These are phyloP conservation scores for Termitomyces sp. DNA, from an alignment of 1,284 basidiomycete species.

Conservation along the genomic window DNA sequence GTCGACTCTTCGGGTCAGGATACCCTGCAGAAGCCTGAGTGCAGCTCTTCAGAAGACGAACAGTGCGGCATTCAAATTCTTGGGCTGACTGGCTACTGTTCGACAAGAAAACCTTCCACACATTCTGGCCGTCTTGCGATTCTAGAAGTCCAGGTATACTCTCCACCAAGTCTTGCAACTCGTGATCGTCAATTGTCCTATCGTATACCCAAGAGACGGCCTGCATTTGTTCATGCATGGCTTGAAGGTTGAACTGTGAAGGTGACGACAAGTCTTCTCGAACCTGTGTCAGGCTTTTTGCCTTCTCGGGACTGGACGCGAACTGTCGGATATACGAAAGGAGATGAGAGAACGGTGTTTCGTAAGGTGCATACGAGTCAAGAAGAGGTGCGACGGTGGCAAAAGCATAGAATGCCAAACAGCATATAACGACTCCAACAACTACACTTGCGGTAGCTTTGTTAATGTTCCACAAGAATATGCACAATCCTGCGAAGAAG, in stretches of 20 bases:
- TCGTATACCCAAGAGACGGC: not conserved
- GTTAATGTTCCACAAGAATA: not conserved
- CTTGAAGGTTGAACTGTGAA: not conserved
- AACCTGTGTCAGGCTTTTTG: not conserved
- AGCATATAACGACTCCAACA: not conserved
- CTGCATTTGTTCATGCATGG: not conserved
- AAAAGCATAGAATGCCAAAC: not conserved
- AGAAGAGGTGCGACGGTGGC: not conserved
- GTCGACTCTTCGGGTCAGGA: not conserved
- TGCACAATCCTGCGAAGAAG: no score
- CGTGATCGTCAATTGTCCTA: not conserved
- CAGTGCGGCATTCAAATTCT: not conserved
- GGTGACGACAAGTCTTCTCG: not conserved
- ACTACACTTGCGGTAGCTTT: not conserved
- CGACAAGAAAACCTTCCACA: not conserved
- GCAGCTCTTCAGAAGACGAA: not conserved
- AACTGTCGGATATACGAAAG: not conserved
- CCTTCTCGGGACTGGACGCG: not conserved
- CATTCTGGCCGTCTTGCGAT: not conserved
- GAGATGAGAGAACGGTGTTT: not conserved
- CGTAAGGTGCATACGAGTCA: not conserved
- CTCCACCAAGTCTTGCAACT: not conserved
- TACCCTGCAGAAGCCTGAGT: not conserved
- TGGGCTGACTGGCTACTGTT: not conserved
- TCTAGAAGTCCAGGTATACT: constrained; percentile 2